Evolutionary conservation across 306 rosid species (phyloP).

Genomic region (Pueraria montana): DNA sequence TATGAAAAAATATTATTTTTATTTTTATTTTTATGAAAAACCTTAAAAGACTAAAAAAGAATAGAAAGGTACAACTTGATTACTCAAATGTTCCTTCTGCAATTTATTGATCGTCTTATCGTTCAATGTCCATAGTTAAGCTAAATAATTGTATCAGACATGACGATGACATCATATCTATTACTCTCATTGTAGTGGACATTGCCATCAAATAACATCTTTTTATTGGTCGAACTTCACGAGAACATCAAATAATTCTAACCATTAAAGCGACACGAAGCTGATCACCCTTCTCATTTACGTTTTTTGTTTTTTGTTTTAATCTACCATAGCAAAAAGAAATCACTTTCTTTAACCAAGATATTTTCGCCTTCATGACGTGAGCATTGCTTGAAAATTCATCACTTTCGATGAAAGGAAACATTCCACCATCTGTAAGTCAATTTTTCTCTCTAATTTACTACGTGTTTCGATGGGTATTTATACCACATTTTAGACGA

Average conservation of each 20-base stretch:
- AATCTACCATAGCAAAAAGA: not conserved
- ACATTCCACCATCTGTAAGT: not conserved
- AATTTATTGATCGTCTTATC: no score
- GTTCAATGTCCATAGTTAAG: no score
- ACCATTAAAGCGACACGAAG: slow-evolving; percentile 1
- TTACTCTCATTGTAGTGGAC: not conserved
- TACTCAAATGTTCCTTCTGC: no score
- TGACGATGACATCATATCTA: slow-evolving; percentile 1
- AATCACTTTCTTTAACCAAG: slow-evolving; percentile 20
- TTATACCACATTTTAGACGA: not conserved
- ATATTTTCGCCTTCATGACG: not conserved
- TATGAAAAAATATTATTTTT: no score
- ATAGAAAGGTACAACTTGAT: no score
- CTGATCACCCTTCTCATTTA: not conserved
- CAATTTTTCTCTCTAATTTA: not conserved
- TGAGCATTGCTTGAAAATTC: not conserved
- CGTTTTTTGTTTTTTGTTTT: not conserved
- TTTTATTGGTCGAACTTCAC: slow-evolving; percentile 15
- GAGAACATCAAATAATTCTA: not conserved
- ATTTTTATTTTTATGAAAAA: no score
- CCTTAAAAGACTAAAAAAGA: no score
- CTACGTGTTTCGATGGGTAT: not conserved
- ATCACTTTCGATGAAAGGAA: not conserved
- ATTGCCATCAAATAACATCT: not conserved
- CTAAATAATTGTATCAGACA: not conserved